A percentile compares a stretch with the other conserved stretches of the same genome.
Conservation (phyloP, 208 protist genomes). For the Leishmania major region DNA sequence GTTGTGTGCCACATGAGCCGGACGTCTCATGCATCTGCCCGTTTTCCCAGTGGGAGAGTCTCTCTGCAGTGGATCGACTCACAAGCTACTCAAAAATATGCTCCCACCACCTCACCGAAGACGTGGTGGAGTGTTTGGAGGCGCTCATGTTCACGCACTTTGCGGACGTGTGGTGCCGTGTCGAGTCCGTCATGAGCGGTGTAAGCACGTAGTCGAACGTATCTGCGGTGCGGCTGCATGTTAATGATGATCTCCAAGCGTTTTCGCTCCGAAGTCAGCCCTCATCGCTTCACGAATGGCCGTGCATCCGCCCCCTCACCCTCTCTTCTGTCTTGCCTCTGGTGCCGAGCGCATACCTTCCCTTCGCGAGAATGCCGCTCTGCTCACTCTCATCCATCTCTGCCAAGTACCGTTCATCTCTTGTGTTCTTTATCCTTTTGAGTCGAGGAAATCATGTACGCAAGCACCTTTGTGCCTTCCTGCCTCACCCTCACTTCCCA, state of each 20-base stretch:
- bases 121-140: conserved; percentile 11
- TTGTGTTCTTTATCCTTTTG: not conserved
- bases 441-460: not conserved
- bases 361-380: not conserved
- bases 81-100: conserved; percentile 14
- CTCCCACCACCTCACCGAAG: conserved; percentile 14
- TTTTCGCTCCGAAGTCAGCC: not conserved
- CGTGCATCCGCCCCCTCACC: not conserved
- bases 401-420: not conserved
- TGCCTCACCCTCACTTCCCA: not conserved
- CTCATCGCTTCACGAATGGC: not conserved
- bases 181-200: not conserved
- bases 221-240: not conserved
- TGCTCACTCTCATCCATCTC: not conserved
- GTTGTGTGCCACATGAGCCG: not conserved
- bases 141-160: conserved; percentile 2
- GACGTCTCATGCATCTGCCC: not conserved
- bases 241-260: not conserved
- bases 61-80: conserved; percentile 1
- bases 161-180: conserved; percentile 12
- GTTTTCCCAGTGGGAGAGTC: not conserved
- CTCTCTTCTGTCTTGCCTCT: not conserved
- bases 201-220: not conserved
- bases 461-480: not conserved
- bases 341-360: not conserved